phyloP scores from a whole-genome alignment of 73 alveolate species.

The Symbiodinium pilosum region DNA sequence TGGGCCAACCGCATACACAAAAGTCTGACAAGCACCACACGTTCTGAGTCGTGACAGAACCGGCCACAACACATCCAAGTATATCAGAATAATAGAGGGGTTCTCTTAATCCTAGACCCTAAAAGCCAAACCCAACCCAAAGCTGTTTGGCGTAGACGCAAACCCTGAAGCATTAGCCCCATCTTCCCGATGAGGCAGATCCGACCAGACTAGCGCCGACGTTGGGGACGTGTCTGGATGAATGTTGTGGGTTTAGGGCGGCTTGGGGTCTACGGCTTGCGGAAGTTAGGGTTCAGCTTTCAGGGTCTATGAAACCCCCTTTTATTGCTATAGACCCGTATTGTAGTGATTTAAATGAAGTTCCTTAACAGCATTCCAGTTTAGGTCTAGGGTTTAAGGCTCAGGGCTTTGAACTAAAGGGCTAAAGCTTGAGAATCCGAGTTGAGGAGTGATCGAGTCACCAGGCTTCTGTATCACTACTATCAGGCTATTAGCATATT shows the following conservation, averaged over 20 bases:
- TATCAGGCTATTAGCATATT: too few species aligned
- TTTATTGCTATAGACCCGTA: not conserved
- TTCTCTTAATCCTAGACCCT: too few species aligned
- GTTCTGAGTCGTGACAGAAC: too few species aligned
- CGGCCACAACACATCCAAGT: too few species aligned
- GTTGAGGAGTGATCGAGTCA: too few species aligned
- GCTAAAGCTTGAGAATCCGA: not conserved
- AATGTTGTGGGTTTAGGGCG: not conserved
- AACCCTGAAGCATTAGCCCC: not conserved
- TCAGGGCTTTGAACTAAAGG: not conserved
- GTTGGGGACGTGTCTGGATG: constrained; percentile 55
- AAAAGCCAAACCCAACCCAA: too few species aligned
- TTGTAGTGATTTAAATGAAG: not conserved
- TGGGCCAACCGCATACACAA: too few species aligned
- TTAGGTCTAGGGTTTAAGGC: not conserved
- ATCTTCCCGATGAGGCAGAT: constrained; percentile 29
- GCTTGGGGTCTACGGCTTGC: not conserved
- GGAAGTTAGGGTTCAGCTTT: not conserved
- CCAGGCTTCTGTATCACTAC: too few species aligned
- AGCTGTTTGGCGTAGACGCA: not conserved
- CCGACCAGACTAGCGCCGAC: constrained; percentile 90
- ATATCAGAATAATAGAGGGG: too few species aligned
- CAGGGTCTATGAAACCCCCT: too few species aligned
- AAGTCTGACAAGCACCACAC: too few species aligned
- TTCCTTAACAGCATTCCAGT: too few species aligned